A percentile compares a stretch with the other conserved stretches of the same genome.
These are phyloP conservation scores for Colletotrichum viniferum DNA, from an alignment of 2,329 filamentous ascomycete species.

Conservation along the genomic window DNA sequence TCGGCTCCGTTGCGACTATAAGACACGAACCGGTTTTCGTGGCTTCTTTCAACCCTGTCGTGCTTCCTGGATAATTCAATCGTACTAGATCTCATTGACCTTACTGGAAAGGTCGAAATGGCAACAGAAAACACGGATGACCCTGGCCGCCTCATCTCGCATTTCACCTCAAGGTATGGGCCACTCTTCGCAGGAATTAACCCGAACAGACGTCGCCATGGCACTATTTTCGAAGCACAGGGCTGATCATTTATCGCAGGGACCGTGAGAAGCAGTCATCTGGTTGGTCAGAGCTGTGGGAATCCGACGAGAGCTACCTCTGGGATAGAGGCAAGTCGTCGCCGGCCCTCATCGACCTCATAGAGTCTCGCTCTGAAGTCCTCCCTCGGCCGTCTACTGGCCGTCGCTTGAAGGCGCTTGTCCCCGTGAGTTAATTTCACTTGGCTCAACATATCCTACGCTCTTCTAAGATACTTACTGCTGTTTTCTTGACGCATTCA, in stretches of 20 bases:
- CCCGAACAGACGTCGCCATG: accelerated
- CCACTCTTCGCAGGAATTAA: accelerated
- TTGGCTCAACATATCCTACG: not conserved
- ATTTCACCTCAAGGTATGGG: not conserved
- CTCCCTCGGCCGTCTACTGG: not conserved
- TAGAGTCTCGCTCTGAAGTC: not conserved
- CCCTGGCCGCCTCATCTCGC: not conserved
- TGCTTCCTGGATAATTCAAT: too few relatives aligned
- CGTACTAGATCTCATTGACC: too few relatives aligned
- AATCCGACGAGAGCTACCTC: not conserved
- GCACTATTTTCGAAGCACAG: not conserved
- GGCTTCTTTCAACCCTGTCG: too few relatives aligned
- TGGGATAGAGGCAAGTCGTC: not conserved
- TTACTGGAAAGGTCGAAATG: not conserved
- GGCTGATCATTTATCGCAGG: accelerated
- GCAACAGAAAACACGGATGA: not conserved
- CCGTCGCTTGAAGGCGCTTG: not conserved
- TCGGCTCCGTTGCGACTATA: not conserved
- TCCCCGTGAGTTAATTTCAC: not conserved
- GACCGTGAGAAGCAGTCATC: not conserved
- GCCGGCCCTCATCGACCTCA: not conserved
- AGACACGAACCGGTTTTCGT: not conserved
- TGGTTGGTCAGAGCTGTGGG: not conserved
- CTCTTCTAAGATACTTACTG: not conserved
- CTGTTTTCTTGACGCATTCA: accelerated